Conservation (phyloP, 805 yeast genomes). For the Teunomyces lycoperdinae region DNA sequence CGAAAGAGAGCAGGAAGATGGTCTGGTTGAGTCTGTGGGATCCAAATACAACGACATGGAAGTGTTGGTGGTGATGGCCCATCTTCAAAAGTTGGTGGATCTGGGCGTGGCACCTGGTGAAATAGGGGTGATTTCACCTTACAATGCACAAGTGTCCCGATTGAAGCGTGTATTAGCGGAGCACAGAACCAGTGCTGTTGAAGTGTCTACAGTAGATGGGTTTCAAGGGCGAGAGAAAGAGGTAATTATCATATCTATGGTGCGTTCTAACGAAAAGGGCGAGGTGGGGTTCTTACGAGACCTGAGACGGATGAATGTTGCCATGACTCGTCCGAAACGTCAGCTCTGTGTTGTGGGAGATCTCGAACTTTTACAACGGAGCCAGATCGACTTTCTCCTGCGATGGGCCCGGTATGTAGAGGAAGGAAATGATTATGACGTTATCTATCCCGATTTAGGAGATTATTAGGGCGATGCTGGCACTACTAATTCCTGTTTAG, state of each 20-base stretch:
- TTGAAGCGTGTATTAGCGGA: conserved; percentile 41
- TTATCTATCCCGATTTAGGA: conserved; percentile 57
- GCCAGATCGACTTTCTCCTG: conserved; percentile 48
- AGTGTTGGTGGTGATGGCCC: conserved; percentile 55
- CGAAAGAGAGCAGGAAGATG: conserved; percentile 49
- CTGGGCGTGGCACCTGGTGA: conserved; percentile 51
- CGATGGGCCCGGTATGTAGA: conserved; percentile 73
- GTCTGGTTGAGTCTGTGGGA: conserved; percentile 22
- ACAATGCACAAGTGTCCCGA: conserved; percentile 77
- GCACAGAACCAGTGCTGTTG: conserved; percentile 38
- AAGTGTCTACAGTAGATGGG: conserved; percentile 90
- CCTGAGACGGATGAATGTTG: conserved; percentile 80
- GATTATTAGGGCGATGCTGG: conserved; percentile 15
- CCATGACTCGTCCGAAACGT: conserved; percentile 84
- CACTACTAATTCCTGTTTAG: not conserved
- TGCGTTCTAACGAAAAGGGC: conserved; percentile 67
- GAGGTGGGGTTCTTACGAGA: conserved; percentile 85
- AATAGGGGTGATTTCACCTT: conserved; percentile 89
- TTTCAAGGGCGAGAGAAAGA: conserved; percentile 97
- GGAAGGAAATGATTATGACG: conserved; percentile 49
- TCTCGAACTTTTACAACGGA: conserved; percentile 58
- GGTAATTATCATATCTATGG: conserved; percentile 73
- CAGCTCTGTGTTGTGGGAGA: conserved; percentile 88
- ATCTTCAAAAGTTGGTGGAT: conserved; percentile 49
- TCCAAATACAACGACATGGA: conserved; percentile 83